phyloP scores from a whole-genome alignment of 2,329 filamentous ascomycete species.

The Decorospora gaudefroyi region DNA sequence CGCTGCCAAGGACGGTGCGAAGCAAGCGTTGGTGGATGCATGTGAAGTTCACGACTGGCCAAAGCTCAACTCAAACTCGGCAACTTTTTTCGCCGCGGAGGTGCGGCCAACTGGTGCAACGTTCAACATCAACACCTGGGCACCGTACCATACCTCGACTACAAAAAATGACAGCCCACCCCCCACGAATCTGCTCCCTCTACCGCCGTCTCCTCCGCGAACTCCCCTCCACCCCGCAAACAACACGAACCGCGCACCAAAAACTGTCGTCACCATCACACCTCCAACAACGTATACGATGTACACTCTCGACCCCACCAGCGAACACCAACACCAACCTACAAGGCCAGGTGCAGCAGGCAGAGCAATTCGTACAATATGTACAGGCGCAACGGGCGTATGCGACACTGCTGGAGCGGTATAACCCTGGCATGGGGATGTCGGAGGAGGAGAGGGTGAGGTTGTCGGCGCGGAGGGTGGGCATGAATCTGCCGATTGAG shows the following conservation, averaged over 20 bases:
- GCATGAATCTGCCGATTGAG: constrained; percentile 82
- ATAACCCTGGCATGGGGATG: constrained; percentile 92
- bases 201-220: constrained; percentile 90
- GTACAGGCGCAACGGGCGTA: constrained; percentile 85
- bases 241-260: constrained; percentile 37
- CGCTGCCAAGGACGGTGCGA: neutral
- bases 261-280: constrained; percentile 63
- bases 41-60: constrained; percentile 23
- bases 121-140: neutral
- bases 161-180: constrained; percentile 41
- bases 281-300: constrained; percentile 71
- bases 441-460: constrained; percentile 80
- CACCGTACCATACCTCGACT: neutral
- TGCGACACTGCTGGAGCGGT: constrained; percentile 78
- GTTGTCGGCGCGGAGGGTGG: constrained; percentile 82
- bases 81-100: constrained; percentile 40
- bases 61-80: constrained; percentile 28
- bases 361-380: constrained; percentile 80
- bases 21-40: neutral
- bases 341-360: constrained; percentile 53
- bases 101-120: constrained; percentile 17
- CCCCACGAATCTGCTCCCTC: constrained; percentile 68
- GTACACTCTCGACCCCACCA: constrained; percentile 56
- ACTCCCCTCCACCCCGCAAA: constrained; percentile 70
- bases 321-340: constrained; percentile 1